These are phyloP conservation scores for Hymenoscyphus fraxineus DNA, from an alignment of 2,329 filamentous ascomycete genomes.

Conservation along the genomic window DNA sequence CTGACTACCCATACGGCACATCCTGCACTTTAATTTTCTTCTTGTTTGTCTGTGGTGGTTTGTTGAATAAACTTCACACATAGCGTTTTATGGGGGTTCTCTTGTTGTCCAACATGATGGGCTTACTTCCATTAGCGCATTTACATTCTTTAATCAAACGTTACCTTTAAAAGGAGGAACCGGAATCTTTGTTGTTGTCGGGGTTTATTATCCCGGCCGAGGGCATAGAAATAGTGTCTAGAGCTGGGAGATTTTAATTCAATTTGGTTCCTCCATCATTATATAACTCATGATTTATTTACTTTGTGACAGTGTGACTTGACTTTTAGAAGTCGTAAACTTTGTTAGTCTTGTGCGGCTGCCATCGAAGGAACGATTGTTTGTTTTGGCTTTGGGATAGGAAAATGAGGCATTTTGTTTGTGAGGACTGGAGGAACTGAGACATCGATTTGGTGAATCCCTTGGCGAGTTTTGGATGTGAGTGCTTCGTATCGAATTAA, in stretches of 20 bases:
- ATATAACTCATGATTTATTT: background rate
- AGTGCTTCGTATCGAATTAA: too few relatives aligned
- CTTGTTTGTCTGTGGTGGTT: conserved; percentile 17
- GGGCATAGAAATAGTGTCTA: background rate
- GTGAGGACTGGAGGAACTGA: too few relatives aligned
- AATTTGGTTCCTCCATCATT: background rate
- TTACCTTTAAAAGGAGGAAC: background rate
- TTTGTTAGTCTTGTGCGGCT: too few relatives aligned
- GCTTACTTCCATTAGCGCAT: background rate
- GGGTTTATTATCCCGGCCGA: background rate
- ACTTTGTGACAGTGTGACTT: too few relatives aligned
- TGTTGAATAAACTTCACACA: background rate
- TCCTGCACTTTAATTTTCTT: conserved; percentile 27
- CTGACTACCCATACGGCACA: conserved; percentile 25
- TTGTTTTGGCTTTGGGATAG: too few relatives aligned
- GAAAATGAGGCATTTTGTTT: too few relatives aligned
- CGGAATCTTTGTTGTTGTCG: background rate
- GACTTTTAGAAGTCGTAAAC: too few relatives aligned
- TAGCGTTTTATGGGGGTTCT: background rate
- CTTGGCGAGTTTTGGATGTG: too few relatives aligned
- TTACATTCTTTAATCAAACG: background rate
- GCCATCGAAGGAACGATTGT: too few relatives aligned
- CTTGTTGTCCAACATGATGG: background rate
- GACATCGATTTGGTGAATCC: too few relatives aligned
- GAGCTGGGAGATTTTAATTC: background rate